These are phyloP conservation scores for Raffaelea ambrosiae DNA, from an alignment of 2,329 filamentous ascomycete genomes.

Conservation along the genomic window DNA sequence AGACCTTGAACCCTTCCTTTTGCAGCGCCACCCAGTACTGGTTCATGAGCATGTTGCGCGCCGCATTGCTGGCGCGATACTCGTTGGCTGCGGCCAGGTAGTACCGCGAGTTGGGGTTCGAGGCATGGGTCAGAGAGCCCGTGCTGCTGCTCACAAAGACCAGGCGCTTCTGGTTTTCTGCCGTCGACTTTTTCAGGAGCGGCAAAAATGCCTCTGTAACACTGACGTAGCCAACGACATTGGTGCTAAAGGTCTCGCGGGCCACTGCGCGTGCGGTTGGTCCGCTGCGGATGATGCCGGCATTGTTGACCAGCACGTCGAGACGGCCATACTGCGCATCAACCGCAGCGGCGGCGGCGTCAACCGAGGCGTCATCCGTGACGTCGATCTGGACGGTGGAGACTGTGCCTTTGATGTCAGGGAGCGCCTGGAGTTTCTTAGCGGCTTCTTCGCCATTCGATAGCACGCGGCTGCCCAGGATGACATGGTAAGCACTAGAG, in stretches of 20 bases:
- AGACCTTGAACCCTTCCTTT: neutral
- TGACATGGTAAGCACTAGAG: neutral
- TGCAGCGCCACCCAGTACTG: slow-evolving; percentile 10
- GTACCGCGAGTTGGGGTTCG: slow-evolving; percentile 11
- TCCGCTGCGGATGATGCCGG: slow-evolving; percentile 3
- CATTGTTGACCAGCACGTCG: slow-evolving; percentile 7
- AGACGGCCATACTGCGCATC: neutral
- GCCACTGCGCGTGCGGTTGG: neutral
- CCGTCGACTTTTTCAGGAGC: slow-evolving; percentile 12
- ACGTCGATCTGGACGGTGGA: slow-evolving; percentile 1
- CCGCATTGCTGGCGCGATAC: slow-evolving; percentile 16
- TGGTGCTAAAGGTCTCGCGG: slow-evolving; percentile 9
- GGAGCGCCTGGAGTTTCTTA: neutral
- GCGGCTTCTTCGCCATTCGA: neutral
- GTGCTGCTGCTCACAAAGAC: slow-evolving; percentile 14
- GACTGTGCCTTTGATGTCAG: neutral
- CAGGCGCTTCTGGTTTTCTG: slow-evolving; percentile 6
- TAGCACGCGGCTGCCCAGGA: neutral
- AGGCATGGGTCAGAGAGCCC: slow-evolving; percentile 12
- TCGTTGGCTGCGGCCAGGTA: slow-evolving; percentile 4
- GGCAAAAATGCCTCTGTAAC: slow-evolving; percentile 21
- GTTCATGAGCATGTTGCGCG: slow-evolving; percentile 17
- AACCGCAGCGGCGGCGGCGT: neutral
- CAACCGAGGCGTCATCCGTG: neutral
- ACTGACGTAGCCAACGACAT: slow-evolving; percentile 17